phyloP scores from a whole-genome alignment of 805 yeast species.

The Cephaloascus fragrans region DNA sequence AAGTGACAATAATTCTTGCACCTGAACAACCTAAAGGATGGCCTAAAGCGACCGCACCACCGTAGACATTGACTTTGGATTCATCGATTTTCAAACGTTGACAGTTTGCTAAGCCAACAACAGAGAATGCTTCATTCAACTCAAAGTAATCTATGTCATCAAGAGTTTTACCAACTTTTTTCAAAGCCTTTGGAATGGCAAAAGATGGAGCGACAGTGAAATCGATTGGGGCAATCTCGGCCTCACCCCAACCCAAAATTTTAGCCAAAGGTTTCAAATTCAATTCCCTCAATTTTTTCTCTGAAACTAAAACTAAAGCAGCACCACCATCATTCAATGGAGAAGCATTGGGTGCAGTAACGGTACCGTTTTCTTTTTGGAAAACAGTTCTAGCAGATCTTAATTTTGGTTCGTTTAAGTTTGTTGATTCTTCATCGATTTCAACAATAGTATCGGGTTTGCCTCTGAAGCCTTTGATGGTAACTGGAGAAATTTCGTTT shows the following conservation, averaged over 20 bases:
- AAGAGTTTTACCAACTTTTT: conserved; percentile 62
- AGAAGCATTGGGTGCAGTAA: conserved; percentile 96
- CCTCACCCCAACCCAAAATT: conserved; percentile 95
- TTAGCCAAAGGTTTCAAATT: conserved; percentile 83
- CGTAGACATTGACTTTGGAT: conserved; percentile 75
- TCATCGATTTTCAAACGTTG: conserved; percentile 54
- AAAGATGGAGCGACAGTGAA: conserved; percentile 94
- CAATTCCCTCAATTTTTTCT: conserved; percentile 72
- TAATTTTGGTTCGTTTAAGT: conserved; percentile 70
- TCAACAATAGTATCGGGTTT: conserved; percentile 70
- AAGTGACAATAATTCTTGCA: conserved; percentile 84
- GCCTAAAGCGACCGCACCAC: conserved; percentile 95
- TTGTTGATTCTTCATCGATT: conserved; percentile 76
- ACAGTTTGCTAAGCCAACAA: conserved; percentile 87
- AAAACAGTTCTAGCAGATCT: conserved; percentile 87
- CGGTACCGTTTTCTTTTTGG: conserved; percentile 83
- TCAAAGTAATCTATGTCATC: conserved; percentile 83
- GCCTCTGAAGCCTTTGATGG: conserved; percentile 80
- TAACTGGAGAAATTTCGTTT: conserved; percentile 77
- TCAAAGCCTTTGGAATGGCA: conserved; percentile 93
- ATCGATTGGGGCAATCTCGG: conserved; percentile 90
- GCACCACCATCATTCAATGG: conserved; percentile 98
- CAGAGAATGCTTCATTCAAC: conserved; percentile 96
- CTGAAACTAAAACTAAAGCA: conserved; percentile 84
- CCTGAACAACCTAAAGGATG: conserved; percentile 97